Evolutionary conservation across 2,329 filamentous ascomycete genomes (phyloP).

Genomic region (Calonectria pauciramosa): DNA sequence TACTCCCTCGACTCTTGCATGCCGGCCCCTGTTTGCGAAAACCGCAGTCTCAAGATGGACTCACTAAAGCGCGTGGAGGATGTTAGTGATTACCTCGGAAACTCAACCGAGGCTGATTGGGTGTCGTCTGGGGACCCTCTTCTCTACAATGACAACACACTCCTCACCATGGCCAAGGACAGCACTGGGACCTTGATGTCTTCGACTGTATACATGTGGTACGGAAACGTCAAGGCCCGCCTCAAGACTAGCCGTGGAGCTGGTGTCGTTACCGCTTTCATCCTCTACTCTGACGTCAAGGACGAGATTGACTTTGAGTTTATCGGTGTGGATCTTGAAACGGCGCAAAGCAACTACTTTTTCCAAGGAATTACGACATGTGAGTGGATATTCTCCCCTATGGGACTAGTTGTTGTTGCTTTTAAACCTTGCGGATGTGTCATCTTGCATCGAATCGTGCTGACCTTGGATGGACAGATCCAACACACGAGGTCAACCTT

Average conservation of each 20-base stretch:
- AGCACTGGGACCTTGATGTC: slow-evolving; percentile 91
- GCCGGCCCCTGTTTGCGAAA: slow-evolving; percentile 85
- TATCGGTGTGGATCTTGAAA: slow-evolving; percentile 82
- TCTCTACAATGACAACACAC: slow-evolving; percentile 75
- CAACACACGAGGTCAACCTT: slow-evolving; percentile 82
- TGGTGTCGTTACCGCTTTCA: slow-evolving; percentile 96
- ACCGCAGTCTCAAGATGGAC: slow-evolving; percentile 79
- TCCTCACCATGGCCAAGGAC: slow-evolving; percentile 90
- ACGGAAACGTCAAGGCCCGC: slow-evolving; percentile 89
- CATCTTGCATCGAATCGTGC: background rate
- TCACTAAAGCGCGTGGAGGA: slow-evolving; percentile 76
- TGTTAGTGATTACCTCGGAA: slow-evolving; percentile 88
- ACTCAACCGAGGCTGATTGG: slow-evolving; percentile 86
- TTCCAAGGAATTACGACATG: slow-evolving; percentile 84
- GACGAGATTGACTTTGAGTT: slow-evolving; percentile 99
- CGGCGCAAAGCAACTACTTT: slow-evolving; percentile 97
- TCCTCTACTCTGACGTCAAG: slow-evolving; percentile 94
- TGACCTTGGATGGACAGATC: slow-evolving; percentile 62
- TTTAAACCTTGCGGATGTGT: background rate
- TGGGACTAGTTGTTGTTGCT: no score
- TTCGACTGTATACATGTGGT: slow-evolving; percentile 92
- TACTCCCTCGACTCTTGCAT: slow-evolving; percentile 87
- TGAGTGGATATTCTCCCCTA: background rate
- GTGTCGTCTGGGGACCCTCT: slow-evolving; percentile 86
- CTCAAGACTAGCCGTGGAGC: slow-evolving; percentile 86